Conservation (phyloP, 176 grass and related monocot species). For the Echinochloa phyllopogon region DNA sequence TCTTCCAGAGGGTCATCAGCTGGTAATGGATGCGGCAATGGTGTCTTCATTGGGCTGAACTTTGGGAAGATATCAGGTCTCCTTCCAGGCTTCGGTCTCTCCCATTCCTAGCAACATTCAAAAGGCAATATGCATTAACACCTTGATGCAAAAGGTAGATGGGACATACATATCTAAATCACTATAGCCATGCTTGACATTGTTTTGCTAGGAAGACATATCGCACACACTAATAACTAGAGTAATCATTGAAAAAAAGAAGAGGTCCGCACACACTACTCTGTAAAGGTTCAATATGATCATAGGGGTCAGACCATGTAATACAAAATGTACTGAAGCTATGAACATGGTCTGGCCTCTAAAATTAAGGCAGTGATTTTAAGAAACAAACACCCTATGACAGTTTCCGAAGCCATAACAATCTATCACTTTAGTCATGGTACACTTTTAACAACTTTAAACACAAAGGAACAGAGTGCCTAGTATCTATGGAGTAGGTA, state of each 20-base stretch:
- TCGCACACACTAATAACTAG: background rate
- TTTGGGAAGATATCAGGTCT: conserved; percentile 85
- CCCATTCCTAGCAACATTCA: conserved; percentile 67
- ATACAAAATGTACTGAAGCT: background rate
- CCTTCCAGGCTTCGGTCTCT: conserved; percentile 75
- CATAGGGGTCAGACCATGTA: background rate
- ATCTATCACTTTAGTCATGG: background rate
- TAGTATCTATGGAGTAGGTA: background rate
- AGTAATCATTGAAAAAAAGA: background rate
- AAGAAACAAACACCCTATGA: background rate
- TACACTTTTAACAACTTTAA: conserved; percentile 4
- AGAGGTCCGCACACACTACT: background rate
- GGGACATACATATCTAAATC: conserved; percentile 17
- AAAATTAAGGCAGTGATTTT: background rate
- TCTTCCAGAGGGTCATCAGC: conserved; percentile 77
- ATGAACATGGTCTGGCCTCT: background rate
- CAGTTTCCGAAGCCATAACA: background rate
- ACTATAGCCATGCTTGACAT: background rate
- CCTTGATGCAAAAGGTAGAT: background rate
- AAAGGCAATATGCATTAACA: conserved; percentile 11
- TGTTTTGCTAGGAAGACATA: background rate
- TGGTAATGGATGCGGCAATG: conserved; percentile 69
- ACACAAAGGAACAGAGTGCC: background rate
- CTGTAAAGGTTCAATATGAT: background rate
- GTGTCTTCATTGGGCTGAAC: conserved; percentile 91